phyloP scores from a whole-genome alignment of 192 early-diverging fungal genomes.

The Chytriomyces confervae region DNA sequence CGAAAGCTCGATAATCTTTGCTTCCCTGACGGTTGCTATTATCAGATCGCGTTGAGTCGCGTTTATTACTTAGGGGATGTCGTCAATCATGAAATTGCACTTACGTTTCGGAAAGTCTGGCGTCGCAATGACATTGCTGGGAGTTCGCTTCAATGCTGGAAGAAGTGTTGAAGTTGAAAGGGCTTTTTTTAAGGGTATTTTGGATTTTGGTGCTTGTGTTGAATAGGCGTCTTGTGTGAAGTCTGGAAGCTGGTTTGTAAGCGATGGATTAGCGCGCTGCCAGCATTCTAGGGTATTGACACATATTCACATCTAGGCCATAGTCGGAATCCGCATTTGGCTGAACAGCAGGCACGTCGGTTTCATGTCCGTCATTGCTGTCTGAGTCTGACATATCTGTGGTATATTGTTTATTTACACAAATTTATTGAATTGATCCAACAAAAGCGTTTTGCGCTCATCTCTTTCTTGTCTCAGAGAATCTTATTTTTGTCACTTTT shows the following conservation, averaged over 20 bases:
- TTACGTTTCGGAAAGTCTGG: not conserved
- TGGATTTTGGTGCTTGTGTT: no score
- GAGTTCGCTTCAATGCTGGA: not conserved
- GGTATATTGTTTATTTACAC: no score
- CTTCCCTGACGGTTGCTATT: constrained; percentile 22
- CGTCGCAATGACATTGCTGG: not conserved
- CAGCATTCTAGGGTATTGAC: not conserved
- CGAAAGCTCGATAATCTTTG: constrained; percentile 32
- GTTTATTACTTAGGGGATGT: not conserved
- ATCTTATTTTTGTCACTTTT: no score
- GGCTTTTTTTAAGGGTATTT: not conserved
- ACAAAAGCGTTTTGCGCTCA: no score
- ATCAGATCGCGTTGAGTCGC: not conserved
- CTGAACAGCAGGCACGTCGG: not conserved
- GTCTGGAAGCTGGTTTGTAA: not conserved
- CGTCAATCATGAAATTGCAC: not conserved
- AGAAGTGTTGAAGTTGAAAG: not conserved
- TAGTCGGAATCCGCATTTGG: not conserved
- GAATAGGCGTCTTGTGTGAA: no score
- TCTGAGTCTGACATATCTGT: constrained; percentile 5
- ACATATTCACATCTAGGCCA: not conserved
- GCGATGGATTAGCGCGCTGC: not conserved
- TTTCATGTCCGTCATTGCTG: not conserved
- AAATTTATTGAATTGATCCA: no score
- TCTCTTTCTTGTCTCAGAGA: no score